Evolutionary conservation across 2,329 filamentous ascomycete genomes (phyloP).

Genomic region (Ceratocystis alfenasii): DNA sequence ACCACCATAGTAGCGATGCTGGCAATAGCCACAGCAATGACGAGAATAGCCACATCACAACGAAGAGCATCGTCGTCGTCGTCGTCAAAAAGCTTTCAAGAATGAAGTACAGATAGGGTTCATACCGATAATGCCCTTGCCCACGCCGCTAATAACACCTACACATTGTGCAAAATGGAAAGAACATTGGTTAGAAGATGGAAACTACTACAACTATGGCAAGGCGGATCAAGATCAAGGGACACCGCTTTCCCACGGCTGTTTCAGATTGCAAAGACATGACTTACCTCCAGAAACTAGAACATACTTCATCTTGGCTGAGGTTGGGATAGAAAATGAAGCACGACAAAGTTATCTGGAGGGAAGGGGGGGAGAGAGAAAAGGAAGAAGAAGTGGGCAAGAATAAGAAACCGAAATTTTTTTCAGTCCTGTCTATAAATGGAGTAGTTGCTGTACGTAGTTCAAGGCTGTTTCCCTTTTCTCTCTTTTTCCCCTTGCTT

Average conservation of each 20-base stretch:
- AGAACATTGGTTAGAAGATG: constrained; percentile 6
- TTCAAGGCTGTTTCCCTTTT: constrained; percentile 1
- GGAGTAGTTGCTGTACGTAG: constrained; percentile 13
- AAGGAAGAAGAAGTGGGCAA: constrained; percentile 19
- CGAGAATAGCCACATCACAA: not conserved
- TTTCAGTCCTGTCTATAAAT: constrained; percentile 21
- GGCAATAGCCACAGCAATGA: too few species aligned
- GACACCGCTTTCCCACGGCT: not conserved
- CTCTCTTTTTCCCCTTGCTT: not conserved
- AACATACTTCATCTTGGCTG: constrained; percentile 62
- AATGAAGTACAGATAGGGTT: not conserved
- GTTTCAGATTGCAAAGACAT: not conserved
- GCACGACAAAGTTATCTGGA: constrained; percentile 21
- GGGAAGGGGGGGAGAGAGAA: constrained; percentile 21
- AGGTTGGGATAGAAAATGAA: constrained; percentile 14
- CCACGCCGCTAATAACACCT: constrained; percentile 37
- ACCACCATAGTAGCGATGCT: not conserved
- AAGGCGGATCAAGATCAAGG: constrained; percentile 23
- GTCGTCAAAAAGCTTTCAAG: too few species aligned
- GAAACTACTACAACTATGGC: constrained; percentile 15
- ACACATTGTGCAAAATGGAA: constrained; percentile 15
- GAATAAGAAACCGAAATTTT: constrained; percentile 16
- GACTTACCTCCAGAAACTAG: constrained; percentile 60
- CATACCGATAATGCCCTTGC: constrained; percentile 32
- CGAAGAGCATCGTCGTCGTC: too few species aligned